phyloP scores from a whole-genome alignment of 169 alveolate genomes.

The Plasmodium ovale region DNA sequence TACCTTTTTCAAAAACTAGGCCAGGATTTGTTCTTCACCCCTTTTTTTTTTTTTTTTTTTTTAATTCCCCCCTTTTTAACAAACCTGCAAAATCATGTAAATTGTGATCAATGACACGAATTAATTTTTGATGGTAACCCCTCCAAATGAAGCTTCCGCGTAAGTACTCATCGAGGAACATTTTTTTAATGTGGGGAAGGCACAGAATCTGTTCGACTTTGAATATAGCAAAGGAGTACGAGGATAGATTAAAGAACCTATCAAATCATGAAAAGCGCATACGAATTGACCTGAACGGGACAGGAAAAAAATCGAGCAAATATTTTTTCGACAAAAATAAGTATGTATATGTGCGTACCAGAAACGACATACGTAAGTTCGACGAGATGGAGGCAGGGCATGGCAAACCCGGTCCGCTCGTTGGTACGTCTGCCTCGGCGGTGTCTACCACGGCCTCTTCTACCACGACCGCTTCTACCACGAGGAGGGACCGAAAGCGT shows the following conservation, averaged over 20 bases:
- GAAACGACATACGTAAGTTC: constrained; percentile 7
- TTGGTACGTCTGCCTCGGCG: background rate
- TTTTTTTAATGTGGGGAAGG: too few relatives aligned
- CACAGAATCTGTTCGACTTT: too few relatives aligned
- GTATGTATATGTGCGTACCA: constrained; percentile 32
- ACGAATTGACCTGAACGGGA: constrained; percentile 51
- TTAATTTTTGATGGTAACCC: too few relatives aligned
- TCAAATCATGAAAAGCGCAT: constrained; percentile 24
- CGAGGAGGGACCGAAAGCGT: constrained; percentile 4
- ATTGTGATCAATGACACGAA: too few relatives aligned
- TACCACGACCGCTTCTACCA: too few relatives aligned
- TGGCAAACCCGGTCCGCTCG: background rate
- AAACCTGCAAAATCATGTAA: too few relatives aligned
- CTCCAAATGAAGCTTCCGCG: too few relatives aligned
- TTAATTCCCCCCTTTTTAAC: too few relatives aligned
- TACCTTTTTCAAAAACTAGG: too few relatives aligned
- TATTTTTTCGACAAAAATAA: constrained; percentile 48
- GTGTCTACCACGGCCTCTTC: background rate
- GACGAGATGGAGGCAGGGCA: background rate
- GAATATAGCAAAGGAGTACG: constrained; percentile 11
- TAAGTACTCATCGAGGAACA: too few relatives aligned
- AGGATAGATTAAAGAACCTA: constrained; percentile 1
- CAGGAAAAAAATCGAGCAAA: constrained; percentile 8
- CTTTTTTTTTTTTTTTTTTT: too few relatives aligned
- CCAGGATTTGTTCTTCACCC: too few relatives aligned